Conservation (phyloP, 768 basidiomycete species). For the Termitomyces sp. region DNA sequence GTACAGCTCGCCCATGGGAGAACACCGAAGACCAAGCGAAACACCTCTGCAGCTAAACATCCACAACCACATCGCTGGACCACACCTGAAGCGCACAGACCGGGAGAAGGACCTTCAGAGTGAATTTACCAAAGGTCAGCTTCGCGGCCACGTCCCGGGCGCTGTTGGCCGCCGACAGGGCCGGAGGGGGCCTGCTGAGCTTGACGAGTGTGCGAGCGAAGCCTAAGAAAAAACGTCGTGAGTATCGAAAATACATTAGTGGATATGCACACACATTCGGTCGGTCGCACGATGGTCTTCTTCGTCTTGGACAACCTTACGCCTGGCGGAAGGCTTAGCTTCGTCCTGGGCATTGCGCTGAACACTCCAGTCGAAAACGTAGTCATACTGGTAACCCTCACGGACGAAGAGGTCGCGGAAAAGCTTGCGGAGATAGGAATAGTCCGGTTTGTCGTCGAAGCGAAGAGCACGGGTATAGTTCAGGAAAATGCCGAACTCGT, state of each 20-base stretch:
- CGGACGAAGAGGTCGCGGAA: conserved; percentile 98
- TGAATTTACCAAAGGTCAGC: conserved; percentile 49
- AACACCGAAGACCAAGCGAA: conserved; percentile 24
- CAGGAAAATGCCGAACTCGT: conserved; percentile 98
- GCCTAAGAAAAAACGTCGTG: conserved; percentile 36
- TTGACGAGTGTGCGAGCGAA: conserved; percentile 85
- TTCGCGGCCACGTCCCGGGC: conserved; percentile 39
- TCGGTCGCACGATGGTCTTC: conserved; percentile 80
- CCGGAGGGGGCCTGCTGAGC: conserved; percentile 58
- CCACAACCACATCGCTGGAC: conserved; percentile 40
- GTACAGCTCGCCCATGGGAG: conserved; percentile 27
- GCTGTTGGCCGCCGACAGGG: conserved; percentile 36
- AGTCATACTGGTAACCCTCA: conserved; percentile 98
- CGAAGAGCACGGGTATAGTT: conserved; percentile 99
- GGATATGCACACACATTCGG: conserved; percentile 58
- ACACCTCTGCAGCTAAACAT: conserved; percentile 38
- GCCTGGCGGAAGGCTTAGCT: conserved; percentile 57
- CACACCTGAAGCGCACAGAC: conserved; percentile 39
- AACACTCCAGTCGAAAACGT: conserved; percentile 98
- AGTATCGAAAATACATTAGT: conserved; percentile 14
- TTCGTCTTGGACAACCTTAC: conserved; percentile 82
- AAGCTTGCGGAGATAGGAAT: conserved; percentile 98
- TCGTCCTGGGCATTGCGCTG: conserved; percentile 72
- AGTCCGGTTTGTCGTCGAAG: conserved; percentile 99
- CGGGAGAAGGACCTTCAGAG: conserved; percentile 21